A percentile compares a stretch with the other conserved stretches of the same genome.
These are phyloP conservation scores for Kodamaea neixiangensis DNA, from an alignment of 805 yeast genomes.

Conservation along the genomic window DNA sequence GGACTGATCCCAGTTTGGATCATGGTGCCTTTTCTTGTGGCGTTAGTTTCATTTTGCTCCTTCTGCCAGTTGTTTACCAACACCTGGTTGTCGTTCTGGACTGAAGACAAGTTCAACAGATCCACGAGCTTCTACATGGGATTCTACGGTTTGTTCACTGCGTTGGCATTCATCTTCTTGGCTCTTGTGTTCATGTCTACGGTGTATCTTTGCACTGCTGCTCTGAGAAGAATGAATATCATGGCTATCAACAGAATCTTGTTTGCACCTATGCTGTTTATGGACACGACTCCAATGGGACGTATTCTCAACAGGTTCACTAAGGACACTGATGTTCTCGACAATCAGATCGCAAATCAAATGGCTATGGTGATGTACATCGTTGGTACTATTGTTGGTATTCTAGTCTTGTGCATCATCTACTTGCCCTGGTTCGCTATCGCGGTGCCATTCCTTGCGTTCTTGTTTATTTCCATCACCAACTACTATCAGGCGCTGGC, in stretches of 20 bases:
- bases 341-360: conserved; percentile 75
- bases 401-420: conserved; percentile 61
- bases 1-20: conserved; percentile 9
- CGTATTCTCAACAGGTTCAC: conserved; percentile 83
- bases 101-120: conserved; percentile 51
- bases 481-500: conserved; percentile 68
- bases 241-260: conserved; percentile 60
- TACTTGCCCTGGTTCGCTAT: conserved; percentile 78
- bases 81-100: conserved; percentile 87
- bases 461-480: conserved; percentile 46
- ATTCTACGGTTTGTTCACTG: conserved; percentile 61
- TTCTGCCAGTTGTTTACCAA: conserved; percentile 61
- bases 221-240: conserved; percentile 60
- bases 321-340: conserved; percentile 82
- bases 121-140: conserved; percentile 70
- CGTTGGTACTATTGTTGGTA: conserved; percentile 56
- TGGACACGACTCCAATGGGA: conserved; percentile 91
- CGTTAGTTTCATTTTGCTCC: conserved; percentile 37
- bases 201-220: conserved; percentile 47
- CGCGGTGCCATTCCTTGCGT: conserved; percentile 54
- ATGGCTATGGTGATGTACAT: conserved; percentile 60
- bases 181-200: conserved; percentile 35
- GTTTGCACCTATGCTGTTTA: conserved; percentile 78
- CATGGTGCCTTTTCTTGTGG: not conserved
- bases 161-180: conserved; percentile 48